These are phyloP conservation scores for Microbotryum violaceum DNA, from an alignment of 1,284 basidiomycete species.

Conservation along the genomic window DNA sequence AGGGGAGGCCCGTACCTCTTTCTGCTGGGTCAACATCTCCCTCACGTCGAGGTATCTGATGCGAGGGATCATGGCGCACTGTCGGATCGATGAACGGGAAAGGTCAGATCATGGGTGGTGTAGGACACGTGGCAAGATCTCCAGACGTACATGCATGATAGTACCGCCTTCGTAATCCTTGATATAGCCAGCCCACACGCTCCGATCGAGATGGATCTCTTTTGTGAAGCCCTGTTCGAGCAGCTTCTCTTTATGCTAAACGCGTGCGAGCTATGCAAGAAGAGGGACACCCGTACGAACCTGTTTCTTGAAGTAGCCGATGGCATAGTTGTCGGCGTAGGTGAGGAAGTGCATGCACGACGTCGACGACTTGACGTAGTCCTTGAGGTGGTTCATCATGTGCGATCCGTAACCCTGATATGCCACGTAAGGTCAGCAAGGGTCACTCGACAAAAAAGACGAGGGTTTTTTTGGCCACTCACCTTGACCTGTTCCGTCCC, in stretches of 20 bases:
- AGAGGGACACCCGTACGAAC: slow-evolving; percentile 14
- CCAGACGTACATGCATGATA: slow-evolving; percentile 68
- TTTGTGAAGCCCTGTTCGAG: slow-evolving; percentile 72
- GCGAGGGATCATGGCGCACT: slow-evolving; percentile 83
- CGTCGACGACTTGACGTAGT: slow-evolving; percentile 73
- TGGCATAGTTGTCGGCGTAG: slow-evolving; percentile 92
- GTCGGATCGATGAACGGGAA: background rate
- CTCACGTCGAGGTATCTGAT: slow-evolving; percentile 82
- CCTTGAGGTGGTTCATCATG: slow-evolving; percentile 98
- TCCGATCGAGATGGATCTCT: slow-evolving; percentile 83
- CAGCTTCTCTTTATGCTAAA: background rate
- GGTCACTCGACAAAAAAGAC: background rate
- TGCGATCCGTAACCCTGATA: slow-evolving; percentile 89
- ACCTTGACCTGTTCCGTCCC: slow-evolving; percentile 97
- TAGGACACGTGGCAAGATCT: background rate
- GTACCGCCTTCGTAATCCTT: slow-evolving; percentile 99
- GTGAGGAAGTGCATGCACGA: slow-evolving; percentile 90
- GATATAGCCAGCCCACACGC: slow-evolving; percentile 97
- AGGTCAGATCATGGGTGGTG: background rate
- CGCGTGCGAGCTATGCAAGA: background rate
- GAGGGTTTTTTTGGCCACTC: slow-evolving; percentile 28
- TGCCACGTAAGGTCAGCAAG: background rate
- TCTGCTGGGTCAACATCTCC: slow-evolving; percentile 70
- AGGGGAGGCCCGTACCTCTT: slow-evolving; percentile 50
- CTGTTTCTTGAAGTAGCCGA: slow-evolving; percentile 98